phyloP scores from a whole-genome alignment of 179 eudicot genomes.

The Camellia oleifera region DNA sequence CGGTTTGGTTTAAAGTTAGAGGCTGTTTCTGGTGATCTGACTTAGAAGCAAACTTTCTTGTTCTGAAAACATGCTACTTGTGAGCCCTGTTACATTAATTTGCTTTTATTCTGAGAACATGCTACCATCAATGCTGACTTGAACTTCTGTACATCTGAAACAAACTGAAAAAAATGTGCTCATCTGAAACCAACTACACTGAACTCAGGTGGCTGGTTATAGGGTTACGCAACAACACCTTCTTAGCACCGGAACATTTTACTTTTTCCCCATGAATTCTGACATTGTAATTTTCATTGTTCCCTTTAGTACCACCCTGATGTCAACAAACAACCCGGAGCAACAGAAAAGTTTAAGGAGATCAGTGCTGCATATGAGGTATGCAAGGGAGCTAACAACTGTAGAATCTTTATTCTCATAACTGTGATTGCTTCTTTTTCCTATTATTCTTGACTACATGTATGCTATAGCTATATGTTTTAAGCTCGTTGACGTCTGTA shows the following conservation, averaged over 20 bases:
- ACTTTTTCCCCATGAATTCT: constrained; percentile 17
- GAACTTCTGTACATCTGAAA: neutral
- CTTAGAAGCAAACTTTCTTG: neutral
- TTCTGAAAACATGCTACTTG: neutral
- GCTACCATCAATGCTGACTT: neutral
- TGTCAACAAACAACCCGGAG: constrained; percentile 96
- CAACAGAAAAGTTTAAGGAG: constrained; percentile 98
- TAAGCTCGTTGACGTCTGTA: constrained; percentile 1
- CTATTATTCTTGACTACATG: neutral
- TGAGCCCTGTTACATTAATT: neutral
- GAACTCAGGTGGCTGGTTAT: neutral
- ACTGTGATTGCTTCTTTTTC: neutral
- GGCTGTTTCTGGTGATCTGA: neutral
- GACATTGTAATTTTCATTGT: constrained; percentile 28
- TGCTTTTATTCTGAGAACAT: neutral
- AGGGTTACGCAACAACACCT: neutral
- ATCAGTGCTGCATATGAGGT: constrained; percentile 99
- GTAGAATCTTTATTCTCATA: neutral
- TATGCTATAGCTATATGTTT: neutral
- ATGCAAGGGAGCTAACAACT: constrained; percentile 13
- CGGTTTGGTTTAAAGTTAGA: too few species aligned
- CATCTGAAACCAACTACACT: neutral
- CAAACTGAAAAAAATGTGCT: neutral
- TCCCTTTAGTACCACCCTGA: constrained; percentile 84
- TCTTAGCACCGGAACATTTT: neutral